These are phyloP conservation scores for Phytophthora pinifolia DNA, from an alignment of 352 stramenopile species.

Conservation along the genomic window DNA sequence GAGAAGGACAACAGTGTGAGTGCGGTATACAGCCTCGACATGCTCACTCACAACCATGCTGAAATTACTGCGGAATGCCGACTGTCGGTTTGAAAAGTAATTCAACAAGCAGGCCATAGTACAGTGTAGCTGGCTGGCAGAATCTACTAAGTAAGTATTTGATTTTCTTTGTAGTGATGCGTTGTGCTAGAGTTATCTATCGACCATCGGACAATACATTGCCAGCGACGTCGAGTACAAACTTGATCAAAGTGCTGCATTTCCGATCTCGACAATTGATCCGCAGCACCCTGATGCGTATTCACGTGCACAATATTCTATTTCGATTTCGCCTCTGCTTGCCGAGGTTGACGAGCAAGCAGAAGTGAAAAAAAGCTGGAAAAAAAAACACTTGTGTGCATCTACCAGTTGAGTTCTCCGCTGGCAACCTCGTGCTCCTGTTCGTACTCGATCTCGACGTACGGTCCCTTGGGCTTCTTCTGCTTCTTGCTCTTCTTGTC, in stretches of 20 bases:
- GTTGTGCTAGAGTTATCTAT: no score
- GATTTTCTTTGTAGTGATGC: no score
- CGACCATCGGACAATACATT: no score
- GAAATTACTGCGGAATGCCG: not conserved
- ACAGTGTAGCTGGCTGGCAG: no score
- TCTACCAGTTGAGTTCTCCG: conserved; percentile 58
- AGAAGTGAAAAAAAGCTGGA: not conserved
- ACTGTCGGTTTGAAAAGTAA: no score
- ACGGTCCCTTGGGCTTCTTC: conserved; percentile 72
- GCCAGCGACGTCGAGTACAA: no score
- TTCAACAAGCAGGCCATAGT: no score
- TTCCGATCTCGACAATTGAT: no score
- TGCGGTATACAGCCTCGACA: not conserved
- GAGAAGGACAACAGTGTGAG: not conserved
- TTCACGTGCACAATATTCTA: conserved; percentile 41
- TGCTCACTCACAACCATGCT: not conserved
- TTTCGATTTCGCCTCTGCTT: conserved; percentile 32
- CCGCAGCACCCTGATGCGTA: no score
- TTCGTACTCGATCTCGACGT: conserved; percentile 89
- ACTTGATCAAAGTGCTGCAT: no score
- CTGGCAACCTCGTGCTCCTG: conserved; percentile 62
- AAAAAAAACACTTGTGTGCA: conserved; percentile 10
- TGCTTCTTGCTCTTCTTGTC: conserved; percentile 60
- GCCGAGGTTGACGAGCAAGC: conserved; percentile 11
- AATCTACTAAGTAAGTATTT: no score